Conservation (phyloP, 1,139 yeast species). For the Suhomyces bribrorum region DNA sequence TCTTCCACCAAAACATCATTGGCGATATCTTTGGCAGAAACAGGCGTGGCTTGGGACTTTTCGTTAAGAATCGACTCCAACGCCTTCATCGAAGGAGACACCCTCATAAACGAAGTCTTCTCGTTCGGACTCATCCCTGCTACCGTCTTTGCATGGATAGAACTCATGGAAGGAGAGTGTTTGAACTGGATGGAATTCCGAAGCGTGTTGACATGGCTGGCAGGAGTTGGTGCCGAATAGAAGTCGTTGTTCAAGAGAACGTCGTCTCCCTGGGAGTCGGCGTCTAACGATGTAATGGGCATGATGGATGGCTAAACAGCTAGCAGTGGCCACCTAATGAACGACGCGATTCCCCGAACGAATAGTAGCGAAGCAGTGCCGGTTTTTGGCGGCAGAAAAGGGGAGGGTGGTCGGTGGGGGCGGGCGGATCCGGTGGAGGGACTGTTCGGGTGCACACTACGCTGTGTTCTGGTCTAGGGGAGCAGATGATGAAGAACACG, state of each 20-base stretch:
- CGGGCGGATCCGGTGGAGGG: too few relatives aligned
- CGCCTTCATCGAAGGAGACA: constrained; percentile 57
- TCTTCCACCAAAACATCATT: background rate
- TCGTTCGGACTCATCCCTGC: constrained; percentile 4
- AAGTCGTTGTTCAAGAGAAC: constrained; percentile 20
- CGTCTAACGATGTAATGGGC: constrained; percentile 4
- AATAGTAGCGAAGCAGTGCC: too few relatives aligned
- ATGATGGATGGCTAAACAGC: background rate
- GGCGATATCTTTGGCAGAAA: constrained; percentile 12
- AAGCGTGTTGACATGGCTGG: constrained; percentile 48
- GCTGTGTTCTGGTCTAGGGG: background rate
- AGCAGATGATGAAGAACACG: background rate
- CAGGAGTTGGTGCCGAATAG: constrained; percentile 31
- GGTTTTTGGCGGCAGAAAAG: too few relatives aligned
- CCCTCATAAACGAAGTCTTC: constrained; percentile 49
- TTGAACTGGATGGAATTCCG: constrained; percentile 52
- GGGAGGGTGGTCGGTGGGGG: too few relatives aligned
- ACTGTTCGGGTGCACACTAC: background rate
- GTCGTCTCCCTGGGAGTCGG: constrained; percentile 13
- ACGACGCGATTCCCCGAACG: too few relatives aligned
- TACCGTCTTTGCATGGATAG: constrained; percentile 18
- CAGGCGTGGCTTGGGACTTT: constrained; percentile 14
- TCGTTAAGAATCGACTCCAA: constrained; percentile 49
- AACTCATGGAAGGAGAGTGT: constrained; percentile 38
- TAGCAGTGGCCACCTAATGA: too few relatives aligned